phyloP scores from a whole-genome alignment of 257 asterid species.

The Petunia axillaris region DNA sequence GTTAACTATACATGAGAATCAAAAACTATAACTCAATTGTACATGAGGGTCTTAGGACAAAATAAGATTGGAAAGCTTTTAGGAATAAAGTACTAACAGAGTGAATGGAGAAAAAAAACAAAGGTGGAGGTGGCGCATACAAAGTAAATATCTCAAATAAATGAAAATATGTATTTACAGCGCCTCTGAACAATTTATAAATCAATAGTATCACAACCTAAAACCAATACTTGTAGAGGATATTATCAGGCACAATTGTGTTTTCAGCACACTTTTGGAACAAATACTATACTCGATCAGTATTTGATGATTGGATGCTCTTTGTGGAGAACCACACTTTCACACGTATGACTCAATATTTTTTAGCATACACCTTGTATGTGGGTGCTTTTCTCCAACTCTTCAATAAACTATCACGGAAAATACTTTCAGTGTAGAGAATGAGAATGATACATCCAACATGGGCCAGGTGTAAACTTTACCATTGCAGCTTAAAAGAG shows the following conservation, averaged over 20 bases:
- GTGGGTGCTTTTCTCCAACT: background rate
- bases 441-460: constrained; percentile 6
- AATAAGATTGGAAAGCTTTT: background rate
- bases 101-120: background rate
- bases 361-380: constrained; percentile 9
- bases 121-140: background rate
- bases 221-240: constrained; percentile 8
- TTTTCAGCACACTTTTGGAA: constrained; percentile 2
- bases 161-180: background rate
- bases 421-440: background rate
- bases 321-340: background rate
- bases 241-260: background rate
- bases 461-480: constrained; percentile 6
- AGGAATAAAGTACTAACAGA: background rate
- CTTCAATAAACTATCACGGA: background rate
- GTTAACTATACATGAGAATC: too few relatives aligned
- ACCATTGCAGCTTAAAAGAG: constrained; percentile 14
- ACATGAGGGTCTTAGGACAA: background rate
- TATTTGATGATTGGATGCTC: background rate
- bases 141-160: background rate
- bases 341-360: background rate
- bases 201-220: constrained; percentile 5
- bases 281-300: background rate
- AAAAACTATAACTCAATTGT: background rate
- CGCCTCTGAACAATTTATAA: background rate